Evolutionary conservation across 1,284 basidiomycete genomes (phyloP), one percentile per base, ranked within the genome.

Genomic region (Peniophora sp.): DNA sequence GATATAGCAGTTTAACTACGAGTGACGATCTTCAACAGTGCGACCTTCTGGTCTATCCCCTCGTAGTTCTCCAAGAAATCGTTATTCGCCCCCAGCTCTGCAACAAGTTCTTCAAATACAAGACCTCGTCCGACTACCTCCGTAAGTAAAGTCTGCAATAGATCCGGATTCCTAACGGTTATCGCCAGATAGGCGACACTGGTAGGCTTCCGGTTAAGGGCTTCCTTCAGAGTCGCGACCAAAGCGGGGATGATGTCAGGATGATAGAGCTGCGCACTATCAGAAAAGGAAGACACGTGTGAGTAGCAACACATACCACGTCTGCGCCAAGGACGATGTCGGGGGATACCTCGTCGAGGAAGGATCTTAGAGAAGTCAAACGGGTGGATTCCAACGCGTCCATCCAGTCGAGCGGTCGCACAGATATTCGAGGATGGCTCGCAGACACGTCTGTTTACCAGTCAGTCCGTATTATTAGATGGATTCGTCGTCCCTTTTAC

Each of bases 321-420:
- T 90, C 87, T 35, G 87, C 82, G 12, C 85, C 86, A 1, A 90
- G 58, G 24, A 90, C 68, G 1, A 88, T 50, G 44, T 85, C 78
- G 2, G 75, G 68, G 20, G 70, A 59, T 2, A 74, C 65, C 27
- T 73, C 68, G 5, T 70, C 58, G 2, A 87, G 59, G 2, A 75
- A 56, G 2, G 59, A 56, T 11, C 51, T 44, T 47, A 64, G 16
- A 69, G 53, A 16, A 49, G 54, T 22, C 38, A 53, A 25, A 58
- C 52, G 56, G 12, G 63, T 56, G 1, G 58, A 35, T 36, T 74
- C 67, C n/a, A 76, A 55, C 2, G 83, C 76, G 54, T 80, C 74
- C 6, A 69, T 68, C 88, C 88, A 90, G 62, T 89, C 83, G 11
- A 89, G 60, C 3, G 65, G 56, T 20, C 63, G 62, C 51, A 71